Evolutionary conservation across 345 rosid genomes (phyloP).

Genomic region (Camelina laxa): DNA sequence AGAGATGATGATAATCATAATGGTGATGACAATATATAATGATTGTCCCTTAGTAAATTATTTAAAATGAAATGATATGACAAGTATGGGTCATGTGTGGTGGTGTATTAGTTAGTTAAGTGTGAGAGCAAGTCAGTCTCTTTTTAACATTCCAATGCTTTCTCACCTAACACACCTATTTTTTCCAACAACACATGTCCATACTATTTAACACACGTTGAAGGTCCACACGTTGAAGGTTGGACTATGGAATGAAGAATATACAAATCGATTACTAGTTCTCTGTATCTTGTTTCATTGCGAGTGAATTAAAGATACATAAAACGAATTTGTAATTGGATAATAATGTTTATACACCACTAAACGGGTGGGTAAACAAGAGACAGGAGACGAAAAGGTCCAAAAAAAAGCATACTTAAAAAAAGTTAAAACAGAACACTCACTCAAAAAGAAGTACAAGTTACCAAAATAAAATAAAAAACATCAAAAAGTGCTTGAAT

Average conservation of each 20-base stretch:
- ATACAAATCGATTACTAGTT: constrained; percentile 1
- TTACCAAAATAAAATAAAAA: not conserved
- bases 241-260: too few relatives aligned
- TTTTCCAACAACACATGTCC: constrained; percentile 20
- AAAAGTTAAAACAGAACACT: not conserved
- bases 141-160: constrained; percentile 5
- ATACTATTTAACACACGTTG: not conserved
- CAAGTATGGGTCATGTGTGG: constrained; percentile 10
- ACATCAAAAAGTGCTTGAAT: not conserved
- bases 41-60: constrained; percentile 16
- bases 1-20: constrained; percentile 19
- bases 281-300: not conserved
- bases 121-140: not conserved
- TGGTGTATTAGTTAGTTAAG: constrained; percentile 10
- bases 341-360: not conserved
- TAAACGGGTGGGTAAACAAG: constrained; percentile 20
- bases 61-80: constrained; percentile 4
- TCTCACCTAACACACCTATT: constrained; percentile 29
- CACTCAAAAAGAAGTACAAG: too few relatives aligned
- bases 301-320: not conserved
- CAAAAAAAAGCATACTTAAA: constrained; percentile 1
- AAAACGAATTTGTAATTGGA: not conserved
- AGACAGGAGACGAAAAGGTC: constrained; percentile 21
- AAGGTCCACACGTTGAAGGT: too few relatives aligned
- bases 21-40: constrained; percentile 17